phyloP scores from a whole-genome alignment of 306 rosid species.

The Acacia melanoxylon region DNA sequence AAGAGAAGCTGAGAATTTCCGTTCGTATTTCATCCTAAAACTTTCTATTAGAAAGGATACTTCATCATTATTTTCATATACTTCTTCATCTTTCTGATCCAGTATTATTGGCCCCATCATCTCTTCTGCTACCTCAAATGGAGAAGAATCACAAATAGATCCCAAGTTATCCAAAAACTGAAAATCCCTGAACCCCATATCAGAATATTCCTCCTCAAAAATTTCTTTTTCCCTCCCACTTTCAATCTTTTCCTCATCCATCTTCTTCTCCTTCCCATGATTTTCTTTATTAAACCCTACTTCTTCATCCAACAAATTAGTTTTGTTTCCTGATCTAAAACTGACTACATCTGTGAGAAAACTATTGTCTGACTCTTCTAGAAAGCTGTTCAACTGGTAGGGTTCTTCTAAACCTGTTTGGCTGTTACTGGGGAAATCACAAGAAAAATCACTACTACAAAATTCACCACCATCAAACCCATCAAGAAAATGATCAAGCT shows the following conservation, averaged over 20 bases:
- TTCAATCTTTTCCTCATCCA: neutral
- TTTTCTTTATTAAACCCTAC: neutral
- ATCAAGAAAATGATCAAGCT: constrained; percentile 12
- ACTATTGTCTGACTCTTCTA: neutral
- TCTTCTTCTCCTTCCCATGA: neutral
- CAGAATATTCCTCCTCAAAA: constrained; percentile 11
- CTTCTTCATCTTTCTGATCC: neutral
- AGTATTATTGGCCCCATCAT: constrained; percentile 30
- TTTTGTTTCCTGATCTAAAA: neutral
- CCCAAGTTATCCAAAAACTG: constrained; percentile 8
- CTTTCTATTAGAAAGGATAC: constrained; percentile 34
- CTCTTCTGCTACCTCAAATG: constrained; percentile 31
- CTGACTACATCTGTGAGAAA: neutral
- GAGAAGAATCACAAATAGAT: neutral
- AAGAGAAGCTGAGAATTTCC: constrained; percentile 47
- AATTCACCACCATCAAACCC: neutral
- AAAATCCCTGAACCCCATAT: constrained; percentile 29
- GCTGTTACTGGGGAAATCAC: neutral
- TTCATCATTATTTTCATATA: neutral
- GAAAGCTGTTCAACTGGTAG: neutral
- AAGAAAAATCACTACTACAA: neutral
- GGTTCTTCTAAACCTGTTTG: neutral
- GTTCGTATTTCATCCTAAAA: constrained; percentile 41
- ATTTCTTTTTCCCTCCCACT: neutral
- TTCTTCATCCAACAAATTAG: neutral